phyloP scores from a whole-genome alignment of 805 yeast genomes.

The Cyberlindnera saturnus region DNA sequence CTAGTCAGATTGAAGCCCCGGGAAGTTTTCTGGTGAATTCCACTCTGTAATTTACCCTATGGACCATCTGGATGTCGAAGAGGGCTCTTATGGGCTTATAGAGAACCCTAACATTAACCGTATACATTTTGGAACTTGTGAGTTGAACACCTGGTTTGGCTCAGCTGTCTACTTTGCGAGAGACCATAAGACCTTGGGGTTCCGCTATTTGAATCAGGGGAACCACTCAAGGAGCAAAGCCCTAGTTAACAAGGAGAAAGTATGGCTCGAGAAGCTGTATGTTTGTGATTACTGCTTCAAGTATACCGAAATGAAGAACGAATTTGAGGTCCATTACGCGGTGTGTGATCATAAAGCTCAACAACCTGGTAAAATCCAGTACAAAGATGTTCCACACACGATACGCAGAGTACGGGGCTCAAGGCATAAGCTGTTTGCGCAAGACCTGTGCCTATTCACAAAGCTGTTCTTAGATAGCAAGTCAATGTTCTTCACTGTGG shows the following conservation, averaged over 20 bases:
- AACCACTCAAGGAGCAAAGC: slow-evolving; percentile 9
- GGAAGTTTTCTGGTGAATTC: too few relatives aligned
- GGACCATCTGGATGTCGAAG: slow-evolving; percentile 26
- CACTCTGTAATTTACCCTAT: neutral
- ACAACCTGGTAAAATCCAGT: slow-evolving; percentile 65
- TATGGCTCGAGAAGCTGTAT: slow-evolving; percentile 56
- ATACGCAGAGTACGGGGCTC: slow-evolving; percentile 68
- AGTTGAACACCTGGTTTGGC: slow-evolving; percentile 83
- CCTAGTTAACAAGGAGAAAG: slow-evolving; percentile 12
- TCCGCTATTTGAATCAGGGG: slow-evolving; percentile 23
- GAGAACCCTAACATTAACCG: slow-evolving; percentile 55
- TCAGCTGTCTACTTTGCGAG: slow-evolving; percentile 68
- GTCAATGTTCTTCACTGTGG: slow-evolving; percentile 76
- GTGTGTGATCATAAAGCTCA: slow-evolving; percentile 37
- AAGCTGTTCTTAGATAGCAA: slow-evolving; percentile 86
- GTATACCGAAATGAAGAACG: slow-evolving; percentile 47
- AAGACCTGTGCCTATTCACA: slow-evolving; percentile 77
- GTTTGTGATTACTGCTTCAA: slow-evolving; percentile 85
- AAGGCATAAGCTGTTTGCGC: slow-evolving; percentile 63
- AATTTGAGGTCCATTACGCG: slow-evolving; percentile 44
- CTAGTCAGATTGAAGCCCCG: too few relatives aligned
- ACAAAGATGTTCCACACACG: slow-evolving; percentile 46
- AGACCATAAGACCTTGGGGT: slow-evolving; percentile 42
- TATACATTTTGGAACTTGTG: slow-evolving; percentile 62
- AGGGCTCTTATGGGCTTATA: slow-evolving; percentile 54